Base-by-base conservation (phyloP, 2,329 filamentous ascomycete genomes). In the Xenoacremonium recifei region DNA sequence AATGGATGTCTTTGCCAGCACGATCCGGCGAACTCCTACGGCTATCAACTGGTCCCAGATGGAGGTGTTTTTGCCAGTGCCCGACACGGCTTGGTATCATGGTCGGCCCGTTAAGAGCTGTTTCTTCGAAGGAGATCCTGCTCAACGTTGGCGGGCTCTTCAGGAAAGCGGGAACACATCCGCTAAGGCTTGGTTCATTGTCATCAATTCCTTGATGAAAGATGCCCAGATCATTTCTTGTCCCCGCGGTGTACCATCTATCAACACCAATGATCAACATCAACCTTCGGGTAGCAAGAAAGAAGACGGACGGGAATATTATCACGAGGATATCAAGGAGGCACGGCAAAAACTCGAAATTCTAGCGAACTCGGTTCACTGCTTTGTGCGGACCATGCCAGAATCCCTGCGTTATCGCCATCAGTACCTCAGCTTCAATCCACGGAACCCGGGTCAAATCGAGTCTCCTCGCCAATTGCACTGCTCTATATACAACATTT, bases 1-100 rank as follows among this genome's bases (percentile, higher is more conserved):
- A 40, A 67, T 70, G 60, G 67, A 70, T 41, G 60, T 67, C 7
- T 70, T 67, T 43, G 65, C 66, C 3, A 65, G 58, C 36, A 64
- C 64, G n/a, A 64, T 70, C 21, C 59, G 65, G 7, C 58, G 65
- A 4, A 55, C 57, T 13, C 67, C 67, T 3, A 59, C 61, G 1
- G 65, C 60, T 0, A 59, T 70, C 5, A 55, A 66, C 45, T 64
- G 60, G 57, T 46, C 51, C 4, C 57, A 64, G 38, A 68, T 62
- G 38, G 55, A 65, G 17, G 64, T 60, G 5, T 50, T 62, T 36
- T 58, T 70, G 3, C 66, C 66, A 2, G 58, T 63, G 2, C 49
- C 60, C 6, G 64, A 70, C 43, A 45, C 55, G 10, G 40, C 52
- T 21, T 70, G 65, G 65, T 66, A 62, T 40, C 35, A 48, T 15